Conservation (phyloP, 805 yeast genomes). For the Pichia sporocuriosa region DNA sequence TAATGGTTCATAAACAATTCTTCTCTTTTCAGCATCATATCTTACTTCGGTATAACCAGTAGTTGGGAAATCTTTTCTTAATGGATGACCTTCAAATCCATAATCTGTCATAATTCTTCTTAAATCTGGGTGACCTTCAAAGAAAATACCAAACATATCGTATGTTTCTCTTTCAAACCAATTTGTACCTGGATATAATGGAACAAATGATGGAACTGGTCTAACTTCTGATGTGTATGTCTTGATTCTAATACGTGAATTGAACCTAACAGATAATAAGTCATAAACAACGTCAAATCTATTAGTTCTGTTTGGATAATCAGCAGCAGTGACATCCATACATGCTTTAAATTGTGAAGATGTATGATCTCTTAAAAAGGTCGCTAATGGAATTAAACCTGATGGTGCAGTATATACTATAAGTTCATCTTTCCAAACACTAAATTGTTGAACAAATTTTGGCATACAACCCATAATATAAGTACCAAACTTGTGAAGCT, state of each 20-base stretch:
- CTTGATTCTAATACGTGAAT: conserved; percentile 82
- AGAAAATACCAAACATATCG: conserved; percentile 81
- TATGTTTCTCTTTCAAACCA: conserved; percentile 90
- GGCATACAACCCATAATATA: conserved; percentile 75
- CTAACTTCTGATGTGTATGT: conserved; percentile 80
- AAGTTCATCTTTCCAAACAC: conserved; percentile 89
- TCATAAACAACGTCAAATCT: conserved; percentile 86
- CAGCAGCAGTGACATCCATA: conserved; percentile 81
- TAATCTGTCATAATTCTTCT: conserved; percentile 88
- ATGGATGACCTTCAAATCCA: conserved; percentile 89
- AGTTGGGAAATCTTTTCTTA: conserved; percentile 88
- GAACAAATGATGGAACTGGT: conserved; percentile 74
- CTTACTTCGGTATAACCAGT: conserved; percentile 88
- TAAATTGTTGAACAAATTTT: conserved; percentile 72
- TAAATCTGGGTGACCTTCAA: conserved; percentile 84
- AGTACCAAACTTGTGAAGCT: conserved; percentile 73
- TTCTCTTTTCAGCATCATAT: conserved; percentile 85
- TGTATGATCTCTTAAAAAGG: conserved; percentile 70
- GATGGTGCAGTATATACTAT: conserved; percentile 68
- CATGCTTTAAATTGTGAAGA: conserved; percentile 73
- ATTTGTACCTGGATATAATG: conserved; percentile 71
- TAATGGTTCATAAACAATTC: conserved; percentile 83
- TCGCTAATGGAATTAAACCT: conserved; percentile 63
- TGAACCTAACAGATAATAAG: conserved; percentile 71
- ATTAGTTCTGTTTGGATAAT: conserved; percentile 75